Evolutionary conservation across 2,329 filamentous ascomycete genomes (phyloP).

Genomic region (Cladophialophora psammophila): DNA sequence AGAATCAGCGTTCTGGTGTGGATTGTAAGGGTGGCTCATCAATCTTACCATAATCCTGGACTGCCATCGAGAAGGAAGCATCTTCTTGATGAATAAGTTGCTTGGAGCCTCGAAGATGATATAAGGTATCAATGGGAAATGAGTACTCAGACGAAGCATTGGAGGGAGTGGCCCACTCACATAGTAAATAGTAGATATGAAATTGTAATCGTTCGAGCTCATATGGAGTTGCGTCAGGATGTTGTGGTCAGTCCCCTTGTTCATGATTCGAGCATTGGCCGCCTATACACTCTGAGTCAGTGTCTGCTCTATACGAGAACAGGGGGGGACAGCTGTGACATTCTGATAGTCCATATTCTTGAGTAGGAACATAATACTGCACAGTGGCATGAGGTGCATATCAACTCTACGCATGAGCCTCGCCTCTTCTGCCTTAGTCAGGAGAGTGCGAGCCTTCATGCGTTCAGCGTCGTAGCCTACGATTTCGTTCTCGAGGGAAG

Average conservation of each 20-base stretch:
- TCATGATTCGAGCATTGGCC: constrained; percentile 49
- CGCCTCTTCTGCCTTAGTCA: constrained; percentile 55
- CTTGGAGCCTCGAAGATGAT: constrained; percentile 75
- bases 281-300: constrained; percentile 29
- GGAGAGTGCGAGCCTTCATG: constrained; percentile 45
- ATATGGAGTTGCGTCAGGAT: constrained; percentile 51
- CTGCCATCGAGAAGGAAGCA: constrained; percentile 62
- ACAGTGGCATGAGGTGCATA: constrained; percentile 53
- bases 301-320: neutral
- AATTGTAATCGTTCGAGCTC: constrained; percentile 52
- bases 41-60: constrained; percentile 43
- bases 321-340: constrained; percentile 28
- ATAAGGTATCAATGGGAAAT: constrained; percentile 67
- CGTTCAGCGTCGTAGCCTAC: constrained; percentile 44
- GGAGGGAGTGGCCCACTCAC: constrained; percentile 38
- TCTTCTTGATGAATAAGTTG: constrained; percentile 72
- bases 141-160: neutral
- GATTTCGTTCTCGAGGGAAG: constrained; percentile 24
- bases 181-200: constrained; percentile 50
- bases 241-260: constrained; percentile 47
- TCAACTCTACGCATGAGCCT: constrained; percentile 54
- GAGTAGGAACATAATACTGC: constrained; percentile 45
- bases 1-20: constrained; percentile 71
- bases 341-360: constrained; percentile 46
- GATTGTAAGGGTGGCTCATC: constrained; percentile 27